phyloP scores from a whole-genome alignment of 257 asterid species.

The Salvia rosmarinus region DNA sequence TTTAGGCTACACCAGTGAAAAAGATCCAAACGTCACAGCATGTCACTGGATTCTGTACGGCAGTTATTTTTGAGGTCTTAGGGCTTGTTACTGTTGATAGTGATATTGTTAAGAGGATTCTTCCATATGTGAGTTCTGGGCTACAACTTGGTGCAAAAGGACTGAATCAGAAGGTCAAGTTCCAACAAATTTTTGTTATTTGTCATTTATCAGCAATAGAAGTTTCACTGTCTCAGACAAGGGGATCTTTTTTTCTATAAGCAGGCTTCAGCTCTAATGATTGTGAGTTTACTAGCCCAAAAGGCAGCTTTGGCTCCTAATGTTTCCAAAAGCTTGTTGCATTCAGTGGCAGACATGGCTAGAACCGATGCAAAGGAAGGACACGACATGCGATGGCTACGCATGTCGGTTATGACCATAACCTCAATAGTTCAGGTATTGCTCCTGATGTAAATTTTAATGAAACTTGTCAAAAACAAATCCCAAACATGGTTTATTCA shows the following conservation, averaged over 20 bases:
- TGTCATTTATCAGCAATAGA: neutral
- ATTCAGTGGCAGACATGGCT: conserved; percentile 63
- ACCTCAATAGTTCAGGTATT: conserved; percentile 86
- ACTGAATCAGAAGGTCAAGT: conserved; percentile 69
- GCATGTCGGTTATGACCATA: conserved; percentile 74
- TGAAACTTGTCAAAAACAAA: conserved; percentile 13
- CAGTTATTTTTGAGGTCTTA: conserved; percentile 77
- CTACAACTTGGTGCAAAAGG: conserved; percentile 61
- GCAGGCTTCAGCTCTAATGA: conserved; percentile 92
- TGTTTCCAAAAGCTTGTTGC: conserved; percentile 67
- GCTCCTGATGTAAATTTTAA: conserved; percentile 12
- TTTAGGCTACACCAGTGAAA: conserved; percentile 67
- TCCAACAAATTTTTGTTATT: conserved; percentile 4
- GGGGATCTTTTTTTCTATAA: conserved; percentile 22
- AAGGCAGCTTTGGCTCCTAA: conserved; percentile 64
- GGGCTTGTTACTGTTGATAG: conserved; percentile 58
- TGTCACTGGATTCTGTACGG: conserved; percentile 77
- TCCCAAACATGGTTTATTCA: conserved; percentile 11
- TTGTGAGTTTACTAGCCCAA: conserved; percentile 76
- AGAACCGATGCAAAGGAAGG: conserved; percentile 59
- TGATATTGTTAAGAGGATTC: conserved; percentile 65
- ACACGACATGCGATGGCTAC: conserved; percentile 68
- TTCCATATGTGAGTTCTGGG: conserved; percentile 68
- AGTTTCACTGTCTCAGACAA: conserved; percentile 26
- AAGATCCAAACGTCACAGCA: conserved; percentile 62